Base-by-base conservation (phyloP, 2,329 filamentous ascomycete species). In the Bipolaris cookei region DNA sequence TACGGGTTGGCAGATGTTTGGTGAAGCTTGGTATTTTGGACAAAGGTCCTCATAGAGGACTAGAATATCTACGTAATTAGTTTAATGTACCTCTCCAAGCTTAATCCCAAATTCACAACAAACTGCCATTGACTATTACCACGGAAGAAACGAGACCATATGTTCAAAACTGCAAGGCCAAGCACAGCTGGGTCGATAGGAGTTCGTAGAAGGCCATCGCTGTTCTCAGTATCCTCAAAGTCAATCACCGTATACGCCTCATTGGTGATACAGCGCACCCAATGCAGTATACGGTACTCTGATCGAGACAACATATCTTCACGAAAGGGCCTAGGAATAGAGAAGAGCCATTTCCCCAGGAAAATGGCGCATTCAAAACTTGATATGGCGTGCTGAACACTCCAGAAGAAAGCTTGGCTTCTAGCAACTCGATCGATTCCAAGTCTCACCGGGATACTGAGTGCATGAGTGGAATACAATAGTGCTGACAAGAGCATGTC, bases 361-460 rank as follows among this genome's bases (percentile, higher is more conserved):
- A 86, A 70, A 0, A 86, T 78, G 0, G 82, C 82, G 18, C 83
- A 85, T 62, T 86, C 84, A 0, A 86, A 74, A 1, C 81, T 81
- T 3, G 81, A 83, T 0, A 86, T 74, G 0, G 82, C 82, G 50
- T 86, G 83, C n/a, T 84, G 77, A 2, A 84, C 82, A 4, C 82
- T 84, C 83, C 83, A 86, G 45, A 84, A 82, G 42, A 84, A 83
- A 0, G 83, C 82, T 48, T 85, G 83, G 14, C 82, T 86, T 14
- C 81, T 75, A 0, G 82, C 82, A 0, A 86, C 83, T 13, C 81
- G 79, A 49, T 84, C 82, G 14, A 86, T 80, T 0, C 84, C 84
- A 0, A 86, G 65, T 20, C 83, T 74, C 4, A 86, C 83, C 0
- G 84, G 84, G 0, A 85, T 84, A 45, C 83, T 84, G 0, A 86